phyloP scores from a whole-genome alignment of 345 rosid species.

The Bruguiera gymnorhiza region DNA sequence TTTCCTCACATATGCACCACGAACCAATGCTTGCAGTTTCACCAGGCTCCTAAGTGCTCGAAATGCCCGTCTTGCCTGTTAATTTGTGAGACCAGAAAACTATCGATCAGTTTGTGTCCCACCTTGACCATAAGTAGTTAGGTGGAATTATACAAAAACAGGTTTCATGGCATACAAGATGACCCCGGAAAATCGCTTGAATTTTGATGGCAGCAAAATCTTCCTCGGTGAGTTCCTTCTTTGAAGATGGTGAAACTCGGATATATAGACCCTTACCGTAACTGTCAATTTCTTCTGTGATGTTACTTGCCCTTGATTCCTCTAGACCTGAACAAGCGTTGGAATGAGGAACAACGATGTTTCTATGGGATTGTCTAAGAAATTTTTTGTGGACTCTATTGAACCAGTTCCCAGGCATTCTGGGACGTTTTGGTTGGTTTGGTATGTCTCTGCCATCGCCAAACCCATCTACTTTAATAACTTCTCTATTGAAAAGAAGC shows the following conservation, averaged over 20 bases:
- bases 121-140: not conserved
- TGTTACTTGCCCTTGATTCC: not conserved
- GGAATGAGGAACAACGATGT: constrained; percentile 19
- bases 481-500: not conserved
- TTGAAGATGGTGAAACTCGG: constrained; percentile 1
- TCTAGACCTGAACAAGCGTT: constrained; percentile 18
- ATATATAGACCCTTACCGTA: not conserved
- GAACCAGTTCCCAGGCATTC: constrained; percentile 36
- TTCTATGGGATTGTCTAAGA: constrained; percentile 14
- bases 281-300: constrained; percentile 8
- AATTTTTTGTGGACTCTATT: constrained; percentile 31
- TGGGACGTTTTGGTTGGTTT: constrained; percentile 19
- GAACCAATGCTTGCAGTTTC: constrained; percentile 72
- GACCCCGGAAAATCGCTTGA: constrained; percentile 82
- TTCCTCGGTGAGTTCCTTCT: constrained; percentile 24
- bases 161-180: constrained; percentile 46
- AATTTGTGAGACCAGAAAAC: not conserved
- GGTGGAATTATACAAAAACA: not conserved
- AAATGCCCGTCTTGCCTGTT: constrained; percentile 71
- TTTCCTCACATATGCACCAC: constrained; percentile 66
- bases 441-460: not conserved
- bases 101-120: not conserved
- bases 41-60: constrained; percentile 73
- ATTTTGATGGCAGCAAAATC: constrained; percentile 63
- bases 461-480: constrained; percentile 10